Evolutionary conservation across 2,329 filamentous ascomycete genomes (phyloP), one percentile per base, ranked within the genome.

Genomic region (Colletotrichum nymphaeae): DNA sequence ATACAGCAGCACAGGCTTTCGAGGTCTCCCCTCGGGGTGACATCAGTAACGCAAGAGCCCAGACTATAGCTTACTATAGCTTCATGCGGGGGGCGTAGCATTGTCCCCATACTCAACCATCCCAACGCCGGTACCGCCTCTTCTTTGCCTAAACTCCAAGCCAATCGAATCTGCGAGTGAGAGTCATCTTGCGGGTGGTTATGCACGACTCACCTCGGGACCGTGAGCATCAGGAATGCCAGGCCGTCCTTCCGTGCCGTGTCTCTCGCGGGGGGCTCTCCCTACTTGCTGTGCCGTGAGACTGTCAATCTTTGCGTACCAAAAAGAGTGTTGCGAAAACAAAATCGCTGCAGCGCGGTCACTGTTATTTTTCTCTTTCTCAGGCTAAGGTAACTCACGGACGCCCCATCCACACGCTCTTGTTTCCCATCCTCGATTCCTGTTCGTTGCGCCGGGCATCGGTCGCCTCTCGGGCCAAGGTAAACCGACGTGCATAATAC

Each of bases 361-460:
- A 32, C 37, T 74, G 72, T 59, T 58, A 69, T 69, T 64, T 64
- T 49, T 56, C 55, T 72, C 64, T 65, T 49, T 62, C 64, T 72
- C 69, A 74, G 64, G 64, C 69, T 73, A 49, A 49, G 42, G 42
- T 49, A 73, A 73, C 71, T 73, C 70, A 73, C 67, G 67, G 56
- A 55, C 70, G 60, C 70, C 42, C 70, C 70, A 12, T 71, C 56
- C 35, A 46, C 49, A 52, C 11, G 16, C 11, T 37, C 9, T 19
- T 42, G 16, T 49, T 49, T 49, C 28, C 49, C 46, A 52, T 57
- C 59, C 30, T 55, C 19, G 55, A 37, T 53, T 30, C 63, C 42
- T 49, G 52, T 42, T 46, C 32, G 59, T 26, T 32, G 59, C 59
- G 42, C 30, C 46, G 37, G 53, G 42, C 35, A 42, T 69, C 53